Conservation (phyloP, 805 yeast genomes). For the Yarrowia divulgata region DNA sequence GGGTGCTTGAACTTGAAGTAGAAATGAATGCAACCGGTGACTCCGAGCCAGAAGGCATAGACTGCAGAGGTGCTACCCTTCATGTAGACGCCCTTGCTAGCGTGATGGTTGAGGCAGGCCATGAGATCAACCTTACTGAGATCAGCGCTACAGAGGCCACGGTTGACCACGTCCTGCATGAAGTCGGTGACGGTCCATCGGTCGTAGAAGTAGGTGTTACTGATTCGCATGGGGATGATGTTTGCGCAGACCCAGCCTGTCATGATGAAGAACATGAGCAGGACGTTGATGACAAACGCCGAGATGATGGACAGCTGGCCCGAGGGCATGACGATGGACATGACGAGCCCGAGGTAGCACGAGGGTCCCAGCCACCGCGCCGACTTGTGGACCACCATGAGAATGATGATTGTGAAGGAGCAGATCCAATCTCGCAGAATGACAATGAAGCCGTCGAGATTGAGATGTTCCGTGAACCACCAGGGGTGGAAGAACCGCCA, state of each 20-base stretch:
- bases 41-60: constrained; percentile 28
- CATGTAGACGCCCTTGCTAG: constrained; percentile 4
- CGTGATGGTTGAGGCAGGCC: background rate
- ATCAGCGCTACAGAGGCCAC: constrained; percentile 30
- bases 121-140: constrained; percentile 12
- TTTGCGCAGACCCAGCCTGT: constrained; percentile 39
- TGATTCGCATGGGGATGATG: constrained; percentile 24
- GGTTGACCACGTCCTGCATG: constrained; percentile 5
- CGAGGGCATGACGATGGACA: constrained; percentile 27
- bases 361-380: constrained; percentile 34
- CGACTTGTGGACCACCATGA: constrained; percentile 3
- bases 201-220: constrained; percentile 29
- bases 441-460: constrained; percentile 14
- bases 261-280: constrained; percentile 33
- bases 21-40: constrained; percentile 24
- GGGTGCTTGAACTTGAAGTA: constrained; percentile 39
- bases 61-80: background rate
- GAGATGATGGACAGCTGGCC: constrained; percentile 26
- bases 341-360: constrained; percentile 14
- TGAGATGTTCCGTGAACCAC: constrained; percentile 27
- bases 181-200: constrained; percentile 42
- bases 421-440: constrained; percentile 18
- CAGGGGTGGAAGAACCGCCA: constrained; percentile 27
- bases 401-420: constrained; percentile 6
- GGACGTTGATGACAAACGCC: constrained; percentile 20